Evolutionary conservation across 2,329 filamentous ascomycete species (phyloP).

Genomic region (Ophiocordyceps australis): DNA sequence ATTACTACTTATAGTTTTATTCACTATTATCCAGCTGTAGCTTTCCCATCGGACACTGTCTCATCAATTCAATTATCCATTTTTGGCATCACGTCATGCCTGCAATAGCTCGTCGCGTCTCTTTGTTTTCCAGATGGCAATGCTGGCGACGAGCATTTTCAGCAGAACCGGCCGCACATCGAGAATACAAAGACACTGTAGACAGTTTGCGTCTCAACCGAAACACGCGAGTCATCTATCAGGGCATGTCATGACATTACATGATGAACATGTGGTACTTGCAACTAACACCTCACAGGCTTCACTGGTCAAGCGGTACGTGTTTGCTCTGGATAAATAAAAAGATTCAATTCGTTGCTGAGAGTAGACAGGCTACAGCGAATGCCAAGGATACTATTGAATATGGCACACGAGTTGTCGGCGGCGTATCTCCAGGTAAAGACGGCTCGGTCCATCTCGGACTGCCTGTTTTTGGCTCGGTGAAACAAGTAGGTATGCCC

Average conservation of each 20-base stretch:
- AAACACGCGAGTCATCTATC: constrained; percentile 15
- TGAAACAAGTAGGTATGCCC: constrained; percentile 9
- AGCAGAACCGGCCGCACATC: too few relatives aligned
- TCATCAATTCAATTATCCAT: too few relatives aligned
- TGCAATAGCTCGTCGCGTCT: too few relatives aligned
- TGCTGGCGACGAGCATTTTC: too few relatives aligned
- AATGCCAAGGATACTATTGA: constrained; percentile 19
- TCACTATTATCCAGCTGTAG: too few relatives aligned
- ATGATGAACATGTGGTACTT: neutral
- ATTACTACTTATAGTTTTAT: too few relatives aligned
- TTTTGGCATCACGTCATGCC: too few relatives aligned
- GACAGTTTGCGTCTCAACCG: constrained; percentile 9
- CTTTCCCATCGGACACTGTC: too few relatives aligned
- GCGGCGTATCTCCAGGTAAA: constrained; percentile 18
- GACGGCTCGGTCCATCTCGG: constrained; percentile 13
- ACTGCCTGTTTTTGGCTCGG: constrained; percentile 16
- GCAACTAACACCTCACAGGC: constrained; percentile 6
- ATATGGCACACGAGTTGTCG: constrained; percentile 18
- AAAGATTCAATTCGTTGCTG: constrained; percentile 1
- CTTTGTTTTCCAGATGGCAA: too few relatives aligned
- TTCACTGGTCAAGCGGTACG: constrained; percentile 18
- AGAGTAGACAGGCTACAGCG: constrained; percentile 11
- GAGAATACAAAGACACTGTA: constrained; percentile 13
- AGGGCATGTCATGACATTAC: constrained; percentile 7
- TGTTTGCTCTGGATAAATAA: neutral